Evolutionary conservation across 768 basidiomycete genomes (phyloP).

Genomic region (Pholiota molesta): DNA sequence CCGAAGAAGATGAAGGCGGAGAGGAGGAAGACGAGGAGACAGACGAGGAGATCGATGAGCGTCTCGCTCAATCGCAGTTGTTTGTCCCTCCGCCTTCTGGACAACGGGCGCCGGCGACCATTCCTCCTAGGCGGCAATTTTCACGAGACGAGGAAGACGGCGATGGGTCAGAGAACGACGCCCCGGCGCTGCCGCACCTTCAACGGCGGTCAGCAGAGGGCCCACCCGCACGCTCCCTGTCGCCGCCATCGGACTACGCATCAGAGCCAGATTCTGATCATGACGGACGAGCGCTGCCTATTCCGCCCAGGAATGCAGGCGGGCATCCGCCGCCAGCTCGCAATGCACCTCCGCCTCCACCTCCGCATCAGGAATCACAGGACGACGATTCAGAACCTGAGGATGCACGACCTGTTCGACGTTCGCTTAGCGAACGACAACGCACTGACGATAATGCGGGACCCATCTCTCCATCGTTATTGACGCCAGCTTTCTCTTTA

Average conservation of each 20-base stretch:
- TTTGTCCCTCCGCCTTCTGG: slow-evolving; percentile 31
- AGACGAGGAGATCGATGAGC: slow-evolving; percentile 28
- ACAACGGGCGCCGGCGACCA: slow-evolving; percentile 7
- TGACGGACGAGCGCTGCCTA: slow-evolving; percentile 35
- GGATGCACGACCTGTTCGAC: neutral
- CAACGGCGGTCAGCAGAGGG: slow-evolving; percentile 25
- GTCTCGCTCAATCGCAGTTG: slow-evolving; percentile 26
- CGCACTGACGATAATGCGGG: neutral
- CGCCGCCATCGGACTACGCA: slow-evolving; percentile 19
- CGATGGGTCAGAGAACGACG: slow-evolving; percentile 29
- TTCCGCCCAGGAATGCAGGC: slow-evolving; percentile 25
- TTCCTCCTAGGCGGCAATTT: slow-evolving; percentile 8
- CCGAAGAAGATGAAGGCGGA: slow-evolving; percentile 21
- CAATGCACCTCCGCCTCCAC: neutral
- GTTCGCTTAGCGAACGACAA: neutral
- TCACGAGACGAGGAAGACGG: slow-evolving; percentile 23
- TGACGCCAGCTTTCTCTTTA: slow-evolving; percentile 28
- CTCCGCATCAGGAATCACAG: neutral
- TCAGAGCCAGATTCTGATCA: slow-evolving; percentile 36
- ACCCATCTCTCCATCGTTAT: slow-evolving; percentile 6
- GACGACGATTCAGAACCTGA: neutral
- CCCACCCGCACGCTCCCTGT: slow-evolving; percentile 20
- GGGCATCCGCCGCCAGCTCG: slow-evolving; percentile 12
- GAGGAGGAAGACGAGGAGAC: slow-evolving; percentile 19
- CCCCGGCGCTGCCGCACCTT: slow-evolving; percentile 27